Conservation (phyloP, 139 green algal species). For the Marvania coccoides region DNA sequence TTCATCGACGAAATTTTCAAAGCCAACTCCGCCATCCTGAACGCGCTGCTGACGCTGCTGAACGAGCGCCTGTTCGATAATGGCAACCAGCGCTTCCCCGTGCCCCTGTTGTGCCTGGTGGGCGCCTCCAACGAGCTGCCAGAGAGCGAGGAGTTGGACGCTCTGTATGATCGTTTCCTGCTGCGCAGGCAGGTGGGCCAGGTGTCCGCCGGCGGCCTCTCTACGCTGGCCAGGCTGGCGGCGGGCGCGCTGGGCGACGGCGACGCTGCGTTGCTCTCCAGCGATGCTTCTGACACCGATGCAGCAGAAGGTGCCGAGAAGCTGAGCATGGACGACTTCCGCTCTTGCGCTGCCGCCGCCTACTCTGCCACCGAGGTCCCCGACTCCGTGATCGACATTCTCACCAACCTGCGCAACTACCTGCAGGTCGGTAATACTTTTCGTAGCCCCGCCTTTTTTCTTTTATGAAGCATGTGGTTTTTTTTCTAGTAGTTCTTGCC, state of each 20-base stretch:
- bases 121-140: slow-evolving; percentile 93
- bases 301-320: slow-evolving; percentile 6
- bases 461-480: too few species aligned
- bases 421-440: slow-evolving; percentile 40
- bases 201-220: slow-evolving; percentile 21
- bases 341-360: slow-evolving; percentile 33
- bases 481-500: too few species aligned
- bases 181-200: slow-evolving; percentile 68
- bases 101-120: slow-evolving; percentile 69
- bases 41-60: slow-evolving; percentile 90
- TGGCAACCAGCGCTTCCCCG: slow-evolving; percentile 61
- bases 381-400: slow-evolving; percentile 70
- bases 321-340: slow-evolving; percentile 53
- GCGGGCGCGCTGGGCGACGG: slow-evolving; percentile 35
- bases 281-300: neutral
- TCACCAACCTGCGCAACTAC: slow-evolving; percentile 72
- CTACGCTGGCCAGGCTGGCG: slow-evolving; percentile 60
- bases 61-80: slow-evolving; percentile 98
- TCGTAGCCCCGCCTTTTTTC: too few species aligned
- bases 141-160: slow-evolving; percentile 91
- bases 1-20: slow-evolving; percentile 95
- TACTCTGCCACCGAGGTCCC: slow-evolving; percentile 59
- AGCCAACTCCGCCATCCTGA: slow-evolving; percentile 94
- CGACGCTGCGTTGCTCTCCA: neutral
- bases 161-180: slow-evolving; percentile 94